A percentile compares a stretch with the other conserved stretches of the same genome.
phyloP scores from a whole-genome alignment of 2,329 filamentous ascomycete species.

The Calonectria pseudoreteaudii region DNA sequence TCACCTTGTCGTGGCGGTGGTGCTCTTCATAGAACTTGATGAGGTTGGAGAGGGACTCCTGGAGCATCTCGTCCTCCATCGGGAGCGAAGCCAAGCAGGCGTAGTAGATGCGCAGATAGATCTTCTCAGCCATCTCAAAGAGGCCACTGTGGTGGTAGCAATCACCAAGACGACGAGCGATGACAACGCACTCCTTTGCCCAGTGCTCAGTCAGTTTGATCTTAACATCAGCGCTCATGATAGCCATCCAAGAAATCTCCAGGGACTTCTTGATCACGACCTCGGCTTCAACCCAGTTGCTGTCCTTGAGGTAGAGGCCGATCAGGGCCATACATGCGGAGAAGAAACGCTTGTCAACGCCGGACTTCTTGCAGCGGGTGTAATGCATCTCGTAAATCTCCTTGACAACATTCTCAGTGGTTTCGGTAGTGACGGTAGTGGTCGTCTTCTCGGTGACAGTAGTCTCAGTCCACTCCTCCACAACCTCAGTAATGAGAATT shows the following conservation, averaged over 20 bases:
- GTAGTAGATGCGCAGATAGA: slow-evolving; percentile 52
- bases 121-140: slow-evolving; percentile 52
- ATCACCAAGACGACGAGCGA: slow-evolving; percentile 49
- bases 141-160: slow-evolving; percentile 50
- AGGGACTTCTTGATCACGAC: slow-evolving; percentile 49
- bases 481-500: slow-evolving; percentile 52
- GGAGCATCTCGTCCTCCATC: slow-evolving; percentile 45
- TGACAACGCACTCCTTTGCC: slow-evolving; percentile 46
- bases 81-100: slow-evolving; percentile 47
- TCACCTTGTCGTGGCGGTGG: slow-evolving; percentile 52
- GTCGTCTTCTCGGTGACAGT: slow-evolving; percentile 48
- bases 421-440: slow-evolving; percentile 41
- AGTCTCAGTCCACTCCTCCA: slow-evolving; percentile 53
- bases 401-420: slow-evolving; percentile 48
- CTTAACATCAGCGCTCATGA: slow-evolving; percentile 46
- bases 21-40: slow-evolving; percentile 50
- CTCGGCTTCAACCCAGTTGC: slow-evolving; percentile 52
- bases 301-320: slow-evolving; percentile 45
- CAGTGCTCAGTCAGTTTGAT: slow-evolving; percentile 47
- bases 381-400: slow-evolving; percentile 53
- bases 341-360: slow-evolving; percentile 50
- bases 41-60: slow-evolving; percentile 43
- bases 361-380: slow-evolving; percentile 48
- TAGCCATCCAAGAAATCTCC: slow-evolving; percentile 53
- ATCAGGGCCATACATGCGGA: slow-evolving; percentile 49